Conservation (phyloP, 2,329 filamentous ascomycete species). For the Drechmeria coniospora region DNA sequence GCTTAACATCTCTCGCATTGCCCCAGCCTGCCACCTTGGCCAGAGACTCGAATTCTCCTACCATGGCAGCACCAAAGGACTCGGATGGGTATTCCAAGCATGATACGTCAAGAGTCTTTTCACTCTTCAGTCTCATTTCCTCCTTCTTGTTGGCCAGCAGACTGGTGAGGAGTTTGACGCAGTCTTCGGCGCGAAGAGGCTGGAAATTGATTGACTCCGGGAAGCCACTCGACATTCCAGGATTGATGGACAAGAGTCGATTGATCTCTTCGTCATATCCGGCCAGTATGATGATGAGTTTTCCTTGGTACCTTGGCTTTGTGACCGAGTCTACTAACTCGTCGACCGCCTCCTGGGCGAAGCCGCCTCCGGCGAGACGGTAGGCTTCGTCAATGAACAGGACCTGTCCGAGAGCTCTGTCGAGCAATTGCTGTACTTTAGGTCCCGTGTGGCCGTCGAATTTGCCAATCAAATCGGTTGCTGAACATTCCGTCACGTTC, state of each 20-base stretch:
- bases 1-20: conserved; percentile 46
- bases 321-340: conserved; percentile 36
- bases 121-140: conserved; percentile 6
- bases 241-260: conserved; percentile 42
- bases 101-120: conserved; percentile 9
- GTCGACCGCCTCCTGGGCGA: conserved; percentile 40
- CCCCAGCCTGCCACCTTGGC: conserved; percentile 36
- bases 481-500: conserved; percentile 50
- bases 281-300: conserved; percentile 51
- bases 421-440: conserved; percentile 41
- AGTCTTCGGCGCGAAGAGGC: conserved; percentile 24
- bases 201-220: conserved; percentile 44
- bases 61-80: conserved; percentile 4
- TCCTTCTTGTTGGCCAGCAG: conserved; percentile 22
- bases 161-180: conserved; percentile 16
- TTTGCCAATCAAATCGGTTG: conserved; percentile 51
- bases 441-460: conserved; percentile 57
- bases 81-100: conserved; percentile 10
- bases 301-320: conserved; percentile 40
- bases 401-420: conserved; percentile 48
- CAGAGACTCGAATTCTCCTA: conserved; percentile 22
- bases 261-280: conserved; percentile 56
- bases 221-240: conserved; percentile 49
- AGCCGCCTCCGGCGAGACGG: conserved; percentile 38
- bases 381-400: conserved; percentile 64